These are phyloP conservation scores for Picochlorum costavermella DNA, from an alignment of 139 green algal species.

Conservation along the genomic window DNA sequence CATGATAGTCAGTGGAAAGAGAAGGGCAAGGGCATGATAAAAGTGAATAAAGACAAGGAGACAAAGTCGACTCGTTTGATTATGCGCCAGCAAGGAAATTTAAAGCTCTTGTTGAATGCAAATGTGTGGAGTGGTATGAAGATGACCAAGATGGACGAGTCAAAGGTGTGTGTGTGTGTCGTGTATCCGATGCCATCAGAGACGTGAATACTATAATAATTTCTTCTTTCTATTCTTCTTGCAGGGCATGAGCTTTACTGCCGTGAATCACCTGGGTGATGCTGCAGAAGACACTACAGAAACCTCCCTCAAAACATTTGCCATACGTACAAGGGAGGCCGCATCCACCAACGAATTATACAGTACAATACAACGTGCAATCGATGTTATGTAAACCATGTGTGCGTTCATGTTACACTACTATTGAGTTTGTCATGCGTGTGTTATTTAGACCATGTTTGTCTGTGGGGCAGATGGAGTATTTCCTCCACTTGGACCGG, in stretches of 20 bases:
- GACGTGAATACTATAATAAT: neutral
- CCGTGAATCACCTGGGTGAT: constrained; percentile 44
- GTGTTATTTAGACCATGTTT: too few relatives aligned
- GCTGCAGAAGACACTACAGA: neutral
- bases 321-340: neutral
- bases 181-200: neutral
- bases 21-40: constrained; percentile 75
- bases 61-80: constrained; percentile 58
- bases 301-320: neutral
- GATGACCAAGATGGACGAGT: constrained; percentile 68
- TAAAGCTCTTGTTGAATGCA: constrained; percentile 85
- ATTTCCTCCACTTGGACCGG: too few relatives aligned
- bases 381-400: too few relatives aligned
- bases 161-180: constrained; percentile 27
- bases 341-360: neutral
- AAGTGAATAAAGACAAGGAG: constrained; percentile 48
- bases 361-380: too few relatives aligned
- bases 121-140: constrained; percentile 69
- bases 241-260: constrained; percentile 66
- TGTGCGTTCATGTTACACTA: too few relatives aligned
- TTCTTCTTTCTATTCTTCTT: neutral
- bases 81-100: constrained; percentile 83
- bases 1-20: constrained; percentile 67
- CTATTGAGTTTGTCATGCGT: too few relatives aligned
- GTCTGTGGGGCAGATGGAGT: too few relatives aligned